Conservation (phyloP, 2,329 filamentous ascomycete genomes). For the Zymoseptoria tritici region DNA sequence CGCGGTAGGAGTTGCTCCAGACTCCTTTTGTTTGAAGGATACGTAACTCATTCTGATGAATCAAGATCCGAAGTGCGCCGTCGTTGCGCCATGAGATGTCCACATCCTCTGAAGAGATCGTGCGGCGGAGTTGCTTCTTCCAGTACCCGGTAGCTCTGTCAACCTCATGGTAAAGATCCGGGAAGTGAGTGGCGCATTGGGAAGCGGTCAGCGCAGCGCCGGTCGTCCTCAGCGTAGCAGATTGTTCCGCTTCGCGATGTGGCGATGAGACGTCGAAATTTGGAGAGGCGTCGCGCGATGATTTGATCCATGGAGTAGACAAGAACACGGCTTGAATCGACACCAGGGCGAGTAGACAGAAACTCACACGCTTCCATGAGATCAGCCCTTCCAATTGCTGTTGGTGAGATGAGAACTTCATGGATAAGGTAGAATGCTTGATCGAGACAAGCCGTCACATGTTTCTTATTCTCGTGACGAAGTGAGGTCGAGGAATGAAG, state of each 20-base stretch:
- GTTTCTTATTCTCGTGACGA: not conserved
- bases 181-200: conserved; percentile 24
- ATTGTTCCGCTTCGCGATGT: not conserved
- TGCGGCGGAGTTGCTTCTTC: conserved; percentile 7
- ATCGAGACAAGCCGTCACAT: not conserved
- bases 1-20: conserved; percentile 13
- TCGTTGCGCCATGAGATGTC: conserved; percentile 8
- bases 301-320: not conserved
- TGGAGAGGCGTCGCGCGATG: not conserved
- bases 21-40: conserved; percentile 18
- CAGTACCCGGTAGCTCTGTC: conserved; percentile 20
- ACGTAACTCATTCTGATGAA: conserved; percentile 22
- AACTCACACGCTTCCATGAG: not conserved
- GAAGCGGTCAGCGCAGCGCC: conserved; percentile 6
- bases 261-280: not conserved
- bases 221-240: not conserved
- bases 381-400: not conserved
- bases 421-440: not conserved
- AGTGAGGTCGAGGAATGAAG: not conserved
- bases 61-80: conserved; percentile 19
- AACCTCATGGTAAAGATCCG: conserved; percentile 24
- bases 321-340: not conserved
- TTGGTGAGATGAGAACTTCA: too few relatives aligned
- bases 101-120: conserved; percentile 16
- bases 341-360: not conserved